Percentiles rank a stretch among this genome's conserved stretches.
Evolutionary conservation across 2,329 filamentous ascomycete species (phyloP).

Genomic region (Parafenestella ontariensis): DNA sequence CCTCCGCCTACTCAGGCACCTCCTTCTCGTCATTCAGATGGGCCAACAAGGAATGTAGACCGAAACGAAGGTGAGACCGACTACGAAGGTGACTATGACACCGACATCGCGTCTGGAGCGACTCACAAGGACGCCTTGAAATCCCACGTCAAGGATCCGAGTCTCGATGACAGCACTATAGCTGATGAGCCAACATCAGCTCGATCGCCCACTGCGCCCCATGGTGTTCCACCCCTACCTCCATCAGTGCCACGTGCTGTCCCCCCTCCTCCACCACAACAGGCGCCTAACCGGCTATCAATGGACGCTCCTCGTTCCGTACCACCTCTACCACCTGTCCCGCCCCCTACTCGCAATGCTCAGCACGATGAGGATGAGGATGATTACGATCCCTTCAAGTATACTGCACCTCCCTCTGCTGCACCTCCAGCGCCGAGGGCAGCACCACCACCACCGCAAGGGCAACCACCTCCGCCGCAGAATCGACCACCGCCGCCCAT

Average conservation of each 20-base stretch:
- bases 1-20: slow-evolving; percentile 53
- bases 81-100: slow-evolving; percentile 98
- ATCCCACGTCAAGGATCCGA: slow-evolving; percentile 77
- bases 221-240: slow-evolving; percentile 45
- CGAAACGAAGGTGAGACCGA: slow-evolving; percentile 85
- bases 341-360: slow-evolving; percentile 65
- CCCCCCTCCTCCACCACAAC: slow-evolving; percentile 66
- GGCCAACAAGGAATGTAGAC: slow-evolving; percentile 54
- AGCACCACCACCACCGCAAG: slow-evolving; percentile 46
- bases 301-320: slow-evolving; percentile 72
- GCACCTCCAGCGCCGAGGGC: slow-evolving; percentile 45
- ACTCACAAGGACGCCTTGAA: slow-evolving; percentile 93
- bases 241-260: slow-evolving; percentile 52
- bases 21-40: slow-evolving; percentile 47
- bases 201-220: slow-evolving; percentile 50
- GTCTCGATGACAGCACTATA: slow-evolving; percentile 69
- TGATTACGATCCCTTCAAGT: slow-evolving; percentile 73
- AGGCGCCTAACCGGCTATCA: slow-evolving; percentile 65
- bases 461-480: slow-evolving; percentile 41
- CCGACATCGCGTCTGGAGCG: slow-evolving; percentile 92
- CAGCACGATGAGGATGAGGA: slow-evolving; percentile 55
- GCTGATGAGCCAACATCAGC: slow-evolving; percentile 60
- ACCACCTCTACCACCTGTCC: slow-evolving; percentile 70
- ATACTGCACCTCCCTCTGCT: slow-evolving; percentile 38
- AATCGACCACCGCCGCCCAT: slow-evolving; percentile 40